Conservation (phyloP, 331 rosid genomes). For the Ulmus americana region DNA sequence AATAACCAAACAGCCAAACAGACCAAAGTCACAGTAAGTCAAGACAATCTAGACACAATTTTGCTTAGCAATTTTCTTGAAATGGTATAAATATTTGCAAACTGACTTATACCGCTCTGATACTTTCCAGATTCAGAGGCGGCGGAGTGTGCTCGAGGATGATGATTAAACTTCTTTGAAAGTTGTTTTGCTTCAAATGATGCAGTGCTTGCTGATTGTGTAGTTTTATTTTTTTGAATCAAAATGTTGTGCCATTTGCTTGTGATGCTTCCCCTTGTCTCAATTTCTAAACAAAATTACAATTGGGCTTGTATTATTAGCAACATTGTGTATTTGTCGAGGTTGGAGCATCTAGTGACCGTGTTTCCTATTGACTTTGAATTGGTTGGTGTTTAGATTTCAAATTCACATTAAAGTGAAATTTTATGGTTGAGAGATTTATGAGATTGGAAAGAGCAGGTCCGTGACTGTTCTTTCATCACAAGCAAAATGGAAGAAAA, state of each 20-base stretch:
- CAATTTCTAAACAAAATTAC: no score
- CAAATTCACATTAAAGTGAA: no score
- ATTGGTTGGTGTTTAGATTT: no score
- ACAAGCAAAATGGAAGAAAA: no score
- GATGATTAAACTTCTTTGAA: conserved; percentile 55
- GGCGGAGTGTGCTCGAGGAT: conserved; percentile 92
- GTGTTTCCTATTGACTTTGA: no score
- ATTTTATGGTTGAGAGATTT: no score
- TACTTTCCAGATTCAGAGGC: conserved; percentile 80
- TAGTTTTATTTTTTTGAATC: neutral
- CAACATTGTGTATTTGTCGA: no score
- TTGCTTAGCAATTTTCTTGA: neutral
- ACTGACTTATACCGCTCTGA: neutral
- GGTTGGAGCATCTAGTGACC: no score
- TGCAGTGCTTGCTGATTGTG: conserved; percentile 6
- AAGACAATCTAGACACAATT: neutral
- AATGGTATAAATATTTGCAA: neutral
- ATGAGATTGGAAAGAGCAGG: no score
- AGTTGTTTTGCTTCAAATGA: neutral
- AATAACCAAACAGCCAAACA: conserved; percentile 84
- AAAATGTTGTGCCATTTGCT: neutral
- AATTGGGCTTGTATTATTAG: no score
- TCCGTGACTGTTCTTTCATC: no score
- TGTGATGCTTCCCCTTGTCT: neutral
- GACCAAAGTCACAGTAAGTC: conserved; percentile 91